phyloP scores from a whole-genome alignment of 2,329 filamentous ascomycete species.

The Nemania serpens region DNA sequence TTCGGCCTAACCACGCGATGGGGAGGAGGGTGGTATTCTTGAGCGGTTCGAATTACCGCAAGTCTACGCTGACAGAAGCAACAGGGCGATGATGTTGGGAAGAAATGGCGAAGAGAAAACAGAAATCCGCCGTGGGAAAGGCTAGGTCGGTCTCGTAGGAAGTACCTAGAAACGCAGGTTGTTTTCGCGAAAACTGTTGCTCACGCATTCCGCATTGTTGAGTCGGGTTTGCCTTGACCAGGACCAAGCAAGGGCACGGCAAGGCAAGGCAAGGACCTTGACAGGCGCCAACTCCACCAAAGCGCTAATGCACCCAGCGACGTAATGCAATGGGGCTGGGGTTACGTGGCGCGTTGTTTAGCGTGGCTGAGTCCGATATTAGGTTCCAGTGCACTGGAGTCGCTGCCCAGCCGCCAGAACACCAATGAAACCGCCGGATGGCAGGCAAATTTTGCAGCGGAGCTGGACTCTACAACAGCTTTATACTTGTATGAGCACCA shows the following conservation, averaged over 20 bases:
- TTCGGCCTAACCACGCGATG: slow-evolving; percentile 21
- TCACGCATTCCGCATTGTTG: slow-evolving; percentile 12
- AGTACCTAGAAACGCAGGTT: no score
- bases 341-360: slow-evolving; percentile 26
- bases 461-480: background rate
- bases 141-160: background rate
- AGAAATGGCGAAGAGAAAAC: slow-evolving; percentile 4
- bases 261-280: background rate
- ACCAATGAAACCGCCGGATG: background rate
- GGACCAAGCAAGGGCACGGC: background rate
- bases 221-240: slow-evolving; percentile 15
- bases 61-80: background rate
- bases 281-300: slow-evolving; percentile 19
- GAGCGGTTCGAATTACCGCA: slow-evolving; percentile 15
- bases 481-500: no score
- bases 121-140: background rate
- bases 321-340: slow-evolving; percentile 41
- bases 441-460: background rate
- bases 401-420: slow-evolving; percentile 13
- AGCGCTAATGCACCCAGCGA: slow-evolving; percentile 36
- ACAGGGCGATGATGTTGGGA: slow-evolving; percentile 4
- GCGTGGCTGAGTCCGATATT: slow-evolving; percentile 25
- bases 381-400: slow-evolving; percentile 21
- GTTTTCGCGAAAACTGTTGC: slow-evolving; percentile 24
- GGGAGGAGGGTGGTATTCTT: background rate